Conservation (phyloP, 1,284 basidiomycete genomes). For the Naganishia liquefaciens region DNA sequence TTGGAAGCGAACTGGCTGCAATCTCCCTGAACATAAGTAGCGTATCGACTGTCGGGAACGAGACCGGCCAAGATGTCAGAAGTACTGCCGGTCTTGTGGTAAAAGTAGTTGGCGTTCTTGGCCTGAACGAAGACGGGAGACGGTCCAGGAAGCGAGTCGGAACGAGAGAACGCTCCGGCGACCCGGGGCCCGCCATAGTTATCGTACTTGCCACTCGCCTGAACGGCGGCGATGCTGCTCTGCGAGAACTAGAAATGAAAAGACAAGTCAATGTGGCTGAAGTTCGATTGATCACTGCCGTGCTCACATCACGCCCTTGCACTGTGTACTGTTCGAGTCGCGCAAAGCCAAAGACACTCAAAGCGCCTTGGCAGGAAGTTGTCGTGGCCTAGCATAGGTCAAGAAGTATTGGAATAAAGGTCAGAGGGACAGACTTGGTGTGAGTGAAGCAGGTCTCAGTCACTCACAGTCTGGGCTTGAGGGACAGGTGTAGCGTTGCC, state of each 20-base stretch:
- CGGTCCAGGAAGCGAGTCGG: not conserved
- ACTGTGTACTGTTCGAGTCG: slow-evolving; percentile 10
- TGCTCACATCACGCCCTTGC: slow-evolving; percentile 9
- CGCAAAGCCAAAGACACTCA: slow-evolving; percentile 5
- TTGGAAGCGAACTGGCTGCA: slow-evolving; percentile 6
- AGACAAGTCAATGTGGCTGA: not conserved
- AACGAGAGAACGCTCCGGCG: not conserved
- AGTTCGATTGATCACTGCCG: too few species aligned
- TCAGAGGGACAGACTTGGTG: too few species aligned
- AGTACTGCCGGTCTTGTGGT: slow-evolving; percentile 12
- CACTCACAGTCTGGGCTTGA: not conserved
- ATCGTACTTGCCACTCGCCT: slow-evolving; percentile 4
- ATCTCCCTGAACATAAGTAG: slow-evolving; percentile 1
- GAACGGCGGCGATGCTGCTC: not conserved
- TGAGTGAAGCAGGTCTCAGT: not conserved
- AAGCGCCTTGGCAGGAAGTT: not conserved
- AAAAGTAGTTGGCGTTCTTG: slow-evolving; percentile 19
- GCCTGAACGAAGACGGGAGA: slow-evolving; percentile 11
- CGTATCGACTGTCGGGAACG: slow-evolving; percentile 9
- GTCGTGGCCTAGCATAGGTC: not conserved
- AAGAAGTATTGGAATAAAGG: not conserved
- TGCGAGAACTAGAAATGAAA: not conserved
- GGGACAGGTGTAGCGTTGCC: slow-evolving; percentile 22
- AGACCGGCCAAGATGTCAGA: not conserved
- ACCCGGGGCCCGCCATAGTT: slow-evolving; percentile 12